A percentile compares a stretch with the other conserved stretches of the same genome.
phyloP scores from a whole-genome alignment of 495 filamentous ascomycete genomes.

The Aspergillus carlsbadensis region DNA sequence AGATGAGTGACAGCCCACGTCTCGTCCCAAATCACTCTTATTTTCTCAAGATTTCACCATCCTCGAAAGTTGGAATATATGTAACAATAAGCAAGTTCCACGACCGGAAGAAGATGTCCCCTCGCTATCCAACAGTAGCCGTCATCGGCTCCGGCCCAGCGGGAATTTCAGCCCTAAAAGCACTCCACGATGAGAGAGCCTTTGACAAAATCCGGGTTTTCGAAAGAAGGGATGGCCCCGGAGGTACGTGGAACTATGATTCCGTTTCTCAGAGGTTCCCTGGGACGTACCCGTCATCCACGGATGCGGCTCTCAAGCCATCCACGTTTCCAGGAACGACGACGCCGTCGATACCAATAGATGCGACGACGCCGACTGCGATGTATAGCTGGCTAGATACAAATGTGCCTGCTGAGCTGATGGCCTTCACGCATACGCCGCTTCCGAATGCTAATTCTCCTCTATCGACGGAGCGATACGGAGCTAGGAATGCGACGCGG shows the following conservation, averaged over 20 bases:
- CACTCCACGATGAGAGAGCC: conserved; percentile 47
- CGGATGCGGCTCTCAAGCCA: conserved; percentile 8
- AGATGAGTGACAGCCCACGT: neutral
- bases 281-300: conserved; percentile 2
- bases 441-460: conserved; percentile 26
- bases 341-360: conserved; percentile 18
- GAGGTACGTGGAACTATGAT: conserved; percentile 48
- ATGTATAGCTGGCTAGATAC: conserved; percentile 29
- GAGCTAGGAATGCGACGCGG: conserved; percentile 24
- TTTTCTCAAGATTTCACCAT: neutral
- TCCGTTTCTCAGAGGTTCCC: conserved; percentile 7
- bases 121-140: conserved; percentile 38
- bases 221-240: conserved; percentile 48
- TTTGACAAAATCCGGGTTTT: conserved; percentile 54
- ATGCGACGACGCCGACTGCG: conserved; percentile 24
- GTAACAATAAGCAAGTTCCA: neutral
- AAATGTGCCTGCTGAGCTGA: conserved; percentile 29
- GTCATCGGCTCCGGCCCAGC: conserved; percentile 55
- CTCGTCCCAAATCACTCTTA: neutral
- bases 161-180: conserved; percentile 52
- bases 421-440: conserved; percentile 30
- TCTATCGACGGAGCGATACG: conserved; percentile 20
- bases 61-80: no score
- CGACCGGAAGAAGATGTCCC: conserved; percentile 15
- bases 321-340: neutral